Percentiles rank a stretch among this genome's conserved stretches.
phyloP scores from a whole-genome alignment of 1,139 yeast genomes.

The Taphrina communis region DNA sequence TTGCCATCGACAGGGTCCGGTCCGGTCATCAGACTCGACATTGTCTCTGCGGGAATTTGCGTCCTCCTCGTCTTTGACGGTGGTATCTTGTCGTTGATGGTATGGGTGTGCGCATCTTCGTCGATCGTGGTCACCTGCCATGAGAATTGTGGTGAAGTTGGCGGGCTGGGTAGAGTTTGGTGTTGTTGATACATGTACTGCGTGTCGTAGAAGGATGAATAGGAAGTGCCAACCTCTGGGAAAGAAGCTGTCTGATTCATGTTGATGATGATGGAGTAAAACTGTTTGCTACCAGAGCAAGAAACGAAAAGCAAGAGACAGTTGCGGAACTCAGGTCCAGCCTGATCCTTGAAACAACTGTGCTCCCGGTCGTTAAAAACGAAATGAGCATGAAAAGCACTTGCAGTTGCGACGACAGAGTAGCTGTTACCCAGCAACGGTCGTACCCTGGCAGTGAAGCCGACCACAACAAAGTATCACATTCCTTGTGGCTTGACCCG shows the following conservation, averaged over 20 bases:
- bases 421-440: conserved; percentile 14
- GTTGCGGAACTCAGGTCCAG: conserved; percentile 18
- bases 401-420: conserved; percentile 3
- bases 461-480: neutral
- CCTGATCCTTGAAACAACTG: conserved; percentile 12
- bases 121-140: conserved; percentile 39
- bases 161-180: conserved; percentile 35
- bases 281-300: conserved; percentile 36
- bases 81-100: conserved; percentile 24
- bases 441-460: neutral
- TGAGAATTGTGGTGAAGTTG: conserved; percentile 35
- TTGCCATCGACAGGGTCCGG: conserved; percentile 69
- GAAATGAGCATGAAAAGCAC: conserved; percentile 5
- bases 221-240: conserved; percentile 32
- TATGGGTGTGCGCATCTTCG: conserved; percentile 37
- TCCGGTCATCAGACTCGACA: conserved; percentile 53
- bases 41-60: conserved; percentile 44
- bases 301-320: conserved; percentile 15
- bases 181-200: conserved; percentile 35
- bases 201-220: conserved; percentile 30
- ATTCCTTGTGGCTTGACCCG: conserved; percentile 5
- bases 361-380: neutral
- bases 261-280: neutral
- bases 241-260: conserved; percentile 3
- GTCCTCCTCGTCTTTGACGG: conserved; percentile 37